A percentile compares a stretch with the other conserved stretches of the same genome.
Conservation (phyloP, 1,284 basidiomycete genomes). For the Moniliophthora roreri region DNA sequence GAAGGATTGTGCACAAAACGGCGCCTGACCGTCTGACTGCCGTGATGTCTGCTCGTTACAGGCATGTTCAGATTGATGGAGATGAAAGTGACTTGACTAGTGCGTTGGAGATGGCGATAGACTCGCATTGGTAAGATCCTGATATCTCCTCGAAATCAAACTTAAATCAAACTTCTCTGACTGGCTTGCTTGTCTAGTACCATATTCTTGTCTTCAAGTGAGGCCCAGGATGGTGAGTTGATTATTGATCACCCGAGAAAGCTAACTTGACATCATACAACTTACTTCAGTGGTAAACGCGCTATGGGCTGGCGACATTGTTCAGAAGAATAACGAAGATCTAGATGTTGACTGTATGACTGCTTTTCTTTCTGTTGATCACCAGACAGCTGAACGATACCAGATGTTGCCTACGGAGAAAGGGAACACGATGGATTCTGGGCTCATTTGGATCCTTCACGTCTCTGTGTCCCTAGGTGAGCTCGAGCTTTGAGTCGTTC, state of each 20-base stretch:
- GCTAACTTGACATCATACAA: conserved; percentile 1
- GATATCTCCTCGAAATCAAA: neutral
- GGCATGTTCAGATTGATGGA: conserved; percentile 73
- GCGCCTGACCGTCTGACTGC: conserved; percentile 62
- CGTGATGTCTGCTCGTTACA: conserved; percentile 80
- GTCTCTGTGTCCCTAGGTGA: conserved; percentile 84
- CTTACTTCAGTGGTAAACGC: conserved; percentile 58
- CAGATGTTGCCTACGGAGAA: conserved; percentile 64
- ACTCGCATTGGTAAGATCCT: conserved; percentile 68
- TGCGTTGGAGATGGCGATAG: conserved; percentile 82
- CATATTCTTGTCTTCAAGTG: conserved; percentile 85
- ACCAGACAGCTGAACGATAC: neutral
- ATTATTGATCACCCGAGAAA: neutral
- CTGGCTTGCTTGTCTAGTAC: conserved; percentile 46
- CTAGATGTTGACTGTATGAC: conserved; percentile 69
- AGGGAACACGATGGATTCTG: conserved; percentile 57
- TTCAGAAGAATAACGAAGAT: conserved; percentile 74
- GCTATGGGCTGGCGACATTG: conserved; percentile 80
- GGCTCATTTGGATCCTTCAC: conserved; percentile 72
- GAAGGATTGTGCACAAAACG: conserved; percentile 73
- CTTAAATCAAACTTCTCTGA: neutral
- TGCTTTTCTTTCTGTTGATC: neutral
- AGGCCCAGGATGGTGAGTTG: conserved; percentile 76
- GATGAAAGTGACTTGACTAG: conserved; percentile 74
- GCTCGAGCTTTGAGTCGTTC: conserved; percentile 19